Conservation (phyloP, 2,329 filamentous ascomycete genomes). For the Colletotrichum viniferum region DNA sequence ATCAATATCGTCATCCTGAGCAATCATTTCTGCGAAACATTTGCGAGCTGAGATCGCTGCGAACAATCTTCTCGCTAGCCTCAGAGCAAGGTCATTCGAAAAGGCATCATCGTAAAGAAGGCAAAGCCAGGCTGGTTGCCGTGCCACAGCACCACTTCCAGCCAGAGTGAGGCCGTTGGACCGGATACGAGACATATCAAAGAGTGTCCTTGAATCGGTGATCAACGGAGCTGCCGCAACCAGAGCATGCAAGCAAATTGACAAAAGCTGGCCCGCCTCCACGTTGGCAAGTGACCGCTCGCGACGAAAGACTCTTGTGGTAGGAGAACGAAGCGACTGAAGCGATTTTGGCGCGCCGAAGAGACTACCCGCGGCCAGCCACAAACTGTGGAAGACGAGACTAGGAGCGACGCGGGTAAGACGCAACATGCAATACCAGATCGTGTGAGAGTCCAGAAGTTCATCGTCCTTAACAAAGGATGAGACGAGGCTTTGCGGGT, state of each 20-base stretch:
- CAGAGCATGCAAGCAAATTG: slow-evolving; percentile 67
- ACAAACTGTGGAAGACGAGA: slow-evolving; percentile 67
- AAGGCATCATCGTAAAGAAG: slow-evolving; percentile 68
- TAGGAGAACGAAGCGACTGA: slow-evolving; percentile 42
- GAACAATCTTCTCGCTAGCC: slow-evolving; percentile 63
- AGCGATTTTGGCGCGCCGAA: slow-evolving; percentile 59
- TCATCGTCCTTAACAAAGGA: slow-evolving; percentile 62
- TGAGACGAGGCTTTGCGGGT: slow-evolving; percentile 55
- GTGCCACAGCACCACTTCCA: slow-evolving; percentile 47
- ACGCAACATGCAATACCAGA: slow-evolving; percentile 68
- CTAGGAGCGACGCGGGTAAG: slow-evolving; percentile 61
- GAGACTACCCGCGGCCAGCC: slow-evolving; percentile 63
- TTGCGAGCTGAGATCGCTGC: slow-evolving; percentile 58
- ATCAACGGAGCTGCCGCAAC: slow-evolving; percentile 61
- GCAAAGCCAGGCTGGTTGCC: slow-evolving; percentile 54
- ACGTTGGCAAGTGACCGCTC: slow-evolving; percentile 45
- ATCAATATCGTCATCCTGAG: slow-evolving; percentile 38
- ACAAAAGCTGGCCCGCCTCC: slow-evolving; percentile 58
- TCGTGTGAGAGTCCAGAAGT: slow-evolving; percentile 62
- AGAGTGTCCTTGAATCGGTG: slow-evolving; percentile 50
- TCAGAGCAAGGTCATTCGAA: slow-evolving; percentile 62
- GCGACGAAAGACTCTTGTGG: slow-evolving; percentile 39
- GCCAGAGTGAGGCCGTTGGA: slow-evolving; percentile 57
- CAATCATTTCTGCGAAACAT: slow-evolving; percentile 52
- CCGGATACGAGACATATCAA: slow-evolving; percentile 65